Evolutionary conservation across 495 filamentous ascomycete species (phyloP).

Genomic region (Penicillium canariense): DNA sequence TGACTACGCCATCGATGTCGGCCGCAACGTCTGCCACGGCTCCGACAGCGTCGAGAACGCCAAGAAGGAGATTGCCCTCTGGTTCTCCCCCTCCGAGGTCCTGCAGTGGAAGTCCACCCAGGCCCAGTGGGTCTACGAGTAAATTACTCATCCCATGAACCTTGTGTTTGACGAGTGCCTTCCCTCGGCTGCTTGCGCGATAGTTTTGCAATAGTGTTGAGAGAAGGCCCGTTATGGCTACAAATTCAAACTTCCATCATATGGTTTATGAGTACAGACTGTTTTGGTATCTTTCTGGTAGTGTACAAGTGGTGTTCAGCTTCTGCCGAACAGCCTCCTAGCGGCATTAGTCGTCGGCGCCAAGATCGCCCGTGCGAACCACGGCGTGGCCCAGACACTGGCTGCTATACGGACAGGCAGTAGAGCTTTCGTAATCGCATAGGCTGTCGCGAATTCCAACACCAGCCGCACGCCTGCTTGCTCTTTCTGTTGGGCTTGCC

Average conservation of each 20-base stretch:
- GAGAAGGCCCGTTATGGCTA: slow-evolving; percentile 25
- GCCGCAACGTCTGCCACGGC: slow-evolving; percentile 99
- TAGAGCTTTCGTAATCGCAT: slow-evolving; percentile 80
- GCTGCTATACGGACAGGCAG: slow-evolving; percentile 69
- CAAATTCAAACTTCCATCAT: slow-evolving; percentile 29
- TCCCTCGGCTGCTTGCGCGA: slow-evolving; percentile 12
- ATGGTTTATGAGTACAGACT: slow-evolving; percentile 12
- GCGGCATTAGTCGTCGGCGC: slow-evolving; percentile 41
- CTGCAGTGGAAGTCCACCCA: slow-evolving; percentile 74
- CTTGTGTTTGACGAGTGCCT: slow-evolving; percentile 19
- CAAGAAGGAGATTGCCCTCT: slow-evolving; percentile 98
- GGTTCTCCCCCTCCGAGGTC: slow-evolving; percentile 87
- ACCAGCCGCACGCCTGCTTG: slow-evolving; percentile 51
- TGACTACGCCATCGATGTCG: slow-evolving; percentile 79
- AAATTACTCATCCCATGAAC: slow-evolving; percentile 35
- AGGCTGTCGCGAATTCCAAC: slow-evolving; percentile 78
- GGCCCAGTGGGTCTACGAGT: slow-evolving; percentile 94
- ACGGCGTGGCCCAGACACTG: slow-evolving; percentile 88
- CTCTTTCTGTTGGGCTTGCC: slow-evolving; percentile 7
- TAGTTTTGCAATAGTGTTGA: slow-evolving; percentile 25
- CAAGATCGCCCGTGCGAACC: slow-evolving; percentile 76
- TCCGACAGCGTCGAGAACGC: slow-evolving; percentile 97
- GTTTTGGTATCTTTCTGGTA: background rate
- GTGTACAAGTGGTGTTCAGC: slow-evolving; percentile 10
- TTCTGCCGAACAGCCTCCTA: slow-evolving; percentile 39